Conservation (phyloP, 305 asterid species). For the Solanum hybrid region DNA sequence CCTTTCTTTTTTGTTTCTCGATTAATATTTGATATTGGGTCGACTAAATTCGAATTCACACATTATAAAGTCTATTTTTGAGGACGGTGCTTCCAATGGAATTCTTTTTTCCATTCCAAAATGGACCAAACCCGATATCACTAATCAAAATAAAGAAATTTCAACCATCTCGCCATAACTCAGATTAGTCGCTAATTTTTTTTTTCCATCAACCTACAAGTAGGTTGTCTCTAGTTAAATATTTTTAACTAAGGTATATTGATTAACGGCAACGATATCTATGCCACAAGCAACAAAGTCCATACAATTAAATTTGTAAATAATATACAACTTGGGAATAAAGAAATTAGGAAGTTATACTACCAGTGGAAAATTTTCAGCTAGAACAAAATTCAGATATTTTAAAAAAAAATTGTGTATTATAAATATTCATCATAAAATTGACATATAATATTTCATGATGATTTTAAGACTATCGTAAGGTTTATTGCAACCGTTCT, state of each 20-base stretch:
- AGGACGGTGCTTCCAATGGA: fast-evolving
- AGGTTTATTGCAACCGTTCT: background rate
- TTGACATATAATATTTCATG: background rate
- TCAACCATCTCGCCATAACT: fast-evolving
- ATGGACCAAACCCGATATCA: background rate
- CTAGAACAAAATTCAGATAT: background rate
- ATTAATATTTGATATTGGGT: background rate
- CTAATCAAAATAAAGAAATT: background rate
- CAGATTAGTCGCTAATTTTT: background rate
- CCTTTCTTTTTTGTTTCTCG: background rate
- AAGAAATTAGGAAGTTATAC: background rate
- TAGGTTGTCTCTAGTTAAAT: background rate
- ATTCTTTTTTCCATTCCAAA: background rate
- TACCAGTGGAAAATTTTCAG: background rate
- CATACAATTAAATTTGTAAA: background rate
- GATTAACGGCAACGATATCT: background rate
- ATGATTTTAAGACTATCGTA: background rate
- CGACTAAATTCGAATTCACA: fast-evolving
- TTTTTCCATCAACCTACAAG: background rate
- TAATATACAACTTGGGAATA: background rate
- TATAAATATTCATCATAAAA: background rate
- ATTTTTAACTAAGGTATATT: background rate
- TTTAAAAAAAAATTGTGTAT: too few relatives aligned
- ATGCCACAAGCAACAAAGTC: background rate
- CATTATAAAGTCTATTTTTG: fast-evolving